Conservation (phyloP, 2,329 filamentous ascomycete species). For the Onygenales sp. region DNA sequence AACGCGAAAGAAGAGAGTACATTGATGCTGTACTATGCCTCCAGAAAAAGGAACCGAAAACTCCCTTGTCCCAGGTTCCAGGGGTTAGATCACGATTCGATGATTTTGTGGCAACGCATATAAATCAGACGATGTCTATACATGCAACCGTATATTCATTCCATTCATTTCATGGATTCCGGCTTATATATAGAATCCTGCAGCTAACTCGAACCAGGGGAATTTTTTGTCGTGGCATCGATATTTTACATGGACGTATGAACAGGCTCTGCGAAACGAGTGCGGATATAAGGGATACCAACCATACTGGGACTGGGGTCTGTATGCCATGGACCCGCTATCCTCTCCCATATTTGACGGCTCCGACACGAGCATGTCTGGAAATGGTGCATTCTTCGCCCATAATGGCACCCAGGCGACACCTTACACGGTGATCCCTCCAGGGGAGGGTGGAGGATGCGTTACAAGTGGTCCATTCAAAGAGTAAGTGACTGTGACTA, state of each 20-base stretch:
- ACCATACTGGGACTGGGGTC: conserved; percentile 23
- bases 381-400: conserved; percentile 12
- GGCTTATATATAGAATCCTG: no score
- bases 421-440: not conserved
- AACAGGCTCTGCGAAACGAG: conserved; percentile 27
- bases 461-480: conserved; percentile 17
- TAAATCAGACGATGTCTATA: conserved; percentile 6
- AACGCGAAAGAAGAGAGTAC: conserved; percentile 5
- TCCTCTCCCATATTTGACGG: conserved; percentile 16
- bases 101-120: conserved; percentile 6
- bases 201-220: not conserved
- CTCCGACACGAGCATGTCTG: conserved; percentile 18
- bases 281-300: conserved; percentile 30
- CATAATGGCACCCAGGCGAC: conserved; percentile 2
- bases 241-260: conserved; percentile 25
- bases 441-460: conserved; percentile 17
- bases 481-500: not conserved
- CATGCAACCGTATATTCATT: not conserved
- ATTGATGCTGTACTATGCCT: conserved; percentile 8
- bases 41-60: not conserved
- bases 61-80: not conserved
- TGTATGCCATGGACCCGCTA: conserved; percentile 8
- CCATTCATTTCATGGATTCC: not conserved
- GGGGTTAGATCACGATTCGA: conserved; percentile 6
- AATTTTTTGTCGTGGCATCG: conserved; percentile 26